A percentile compares a stretch with the other conserved stretches of the same genome.
Conservation (phyloP, 306 rosid genomes). For the Rosa multiflora region DNA sequence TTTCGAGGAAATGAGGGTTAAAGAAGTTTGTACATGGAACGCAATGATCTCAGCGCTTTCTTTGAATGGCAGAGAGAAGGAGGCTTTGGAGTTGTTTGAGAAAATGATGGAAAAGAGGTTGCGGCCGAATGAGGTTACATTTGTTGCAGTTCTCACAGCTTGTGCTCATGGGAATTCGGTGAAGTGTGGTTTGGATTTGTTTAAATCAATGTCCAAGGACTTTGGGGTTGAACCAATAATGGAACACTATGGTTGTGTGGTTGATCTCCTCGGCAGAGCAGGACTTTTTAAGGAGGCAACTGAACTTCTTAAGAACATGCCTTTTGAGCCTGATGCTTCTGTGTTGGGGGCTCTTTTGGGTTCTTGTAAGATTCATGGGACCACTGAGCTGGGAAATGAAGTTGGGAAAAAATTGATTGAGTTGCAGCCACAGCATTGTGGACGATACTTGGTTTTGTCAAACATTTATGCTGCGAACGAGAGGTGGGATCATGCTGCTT, state of each 20-base stretch:
- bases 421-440: slow-evolving; percentile 46
- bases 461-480: slow-evolving; percentile 57
- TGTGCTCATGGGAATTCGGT: slow-evolving; percentile 66
- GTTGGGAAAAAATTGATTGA: slow-evolving; percentile 48
- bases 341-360: slow-evolving; percentile 69
- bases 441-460: slow-evolving; percentile 59
- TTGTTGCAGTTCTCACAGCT: slow-evolving; percentile 66
- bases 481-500: slow-evolving; percentile 78
- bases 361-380: slow-evolving; percentile 79
- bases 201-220: slow-evolving; percentile 45
- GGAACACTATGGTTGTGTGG: slow-evolving; percentile 73
- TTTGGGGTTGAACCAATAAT: slow-evolving; percentile 46
- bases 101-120: slow-evolving; percentile 39
- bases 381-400: slow-evolving; percentile 62
- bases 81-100: slow-evolving; percentile 61
- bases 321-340: slow-evolving; percentile 62
- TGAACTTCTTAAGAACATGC: slow-evolving; percentile 53
- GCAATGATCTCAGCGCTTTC: slow-evolving; percentile 75
- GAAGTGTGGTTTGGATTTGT: slow-evolving; percentile 51
- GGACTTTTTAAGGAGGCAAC: slow-evolving; percentile 68
- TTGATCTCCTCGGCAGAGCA: slow-evolving; percentile 81
- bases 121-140: slow-evolving; percentile 57
- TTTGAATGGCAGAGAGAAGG: slow-evolving; percentile 62
- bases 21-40: slow-evolving; percentile 73
- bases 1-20: slow-evolving; percentile 38